Percentiles rank a stretch among this genome's conserved stretches.
Conservation (phyloP, 2,329 filamentous ascomycete species). For the Dothideomycetidae sp. region DNA sequence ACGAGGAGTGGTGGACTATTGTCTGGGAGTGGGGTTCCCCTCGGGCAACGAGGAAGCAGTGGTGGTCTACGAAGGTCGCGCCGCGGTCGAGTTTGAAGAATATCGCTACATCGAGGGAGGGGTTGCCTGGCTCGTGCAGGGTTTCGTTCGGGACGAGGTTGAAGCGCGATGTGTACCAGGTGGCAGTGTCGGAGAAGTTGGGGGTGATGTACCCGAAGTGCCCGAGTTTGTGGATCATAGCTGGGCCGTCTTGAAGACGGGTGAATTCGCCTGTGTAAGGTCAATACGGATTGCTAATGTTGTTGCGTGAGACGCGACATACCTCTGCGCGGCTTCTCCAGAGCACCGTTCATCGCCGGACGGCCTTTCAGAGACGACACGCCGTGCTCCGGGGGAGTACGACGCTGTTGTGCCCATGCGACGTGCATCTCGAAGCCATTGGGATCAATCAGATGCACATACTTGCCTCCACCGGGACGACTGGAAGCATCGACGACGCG, state of each 20-base stretch:
- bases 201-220: too few relatives aligned
- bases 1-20: conserved; percentile 56
- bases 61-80: conserved; percentile 37
- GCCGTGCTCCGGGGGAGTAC: too few relatives aligned
- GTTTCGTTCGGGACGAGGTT: conserved; percentile 35
- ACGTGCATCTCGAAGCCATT: conserved; percentile 28
- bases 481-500: conserved; percentile 22
- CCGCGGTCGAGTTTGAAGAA: conserved; percentile 44
- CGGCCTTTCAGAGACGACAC: too few relatives aligned
- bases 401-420: too few relatives aligned
- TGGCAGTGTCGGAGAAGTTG: too few relatives aligned
- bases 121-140: too few relatives aligned
- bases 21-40: too few relatives aligned
- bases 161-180: conserved; percentile 34
- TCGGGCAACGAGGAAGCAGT: conserved; percentile 40
- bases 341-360: conserved; percentile 15
- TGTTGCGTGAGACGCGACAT: too few relatives aligned
- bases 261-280: conserved; percentile 28
- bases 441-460: conserved; percentile 26
- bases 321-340: too few relatives aligned
- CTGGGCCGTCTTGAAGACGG: conserved; percentile 33
- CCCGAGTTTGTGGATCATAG: conserved; percentile 36
- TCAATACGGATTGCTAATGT: too few relatives aligned
- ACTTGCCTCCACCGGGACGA: conserved; percentile 27
- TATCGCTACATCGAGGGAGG: too few relatives aligned